Conservation (phyloP, 1,139 yeast genomes). For the Nakaseomyces kungkrabaensis region DNA sequence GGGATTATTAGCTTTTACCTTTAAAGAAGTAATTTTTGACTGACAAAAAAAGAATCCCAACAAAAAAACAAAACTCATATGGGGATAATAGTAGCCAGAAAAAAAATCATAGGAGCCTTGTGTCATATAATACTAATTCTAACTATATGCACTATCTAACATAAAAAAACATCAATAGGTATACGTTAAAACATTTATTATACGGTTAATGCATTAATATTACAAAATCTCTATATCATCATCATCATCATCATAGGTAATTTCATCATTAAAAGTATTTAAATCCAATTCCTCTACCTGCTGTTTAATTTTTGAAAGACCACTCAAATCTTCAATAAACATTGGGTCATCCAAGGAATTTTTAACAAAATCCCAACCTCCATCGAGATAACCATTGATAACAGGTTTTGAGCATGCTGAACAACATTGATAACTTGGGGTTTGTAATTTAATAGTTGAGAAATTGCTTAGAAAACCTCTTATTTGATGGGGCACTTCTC, state of each 20-base stretch:
- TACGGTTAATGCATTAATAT: not conserved
- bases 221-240: constrained; percentile 9
- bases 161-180: not conserved
- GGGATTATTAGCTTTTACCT: too few species aligned
- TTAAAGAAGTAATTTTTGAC: too few species aligned
- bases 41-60: too few species aligned
- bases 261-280: constrained; percentile 38
- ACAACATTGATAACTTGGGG: constrained; percentile 68
- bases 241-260: constrained; percentile 28
- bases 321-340: constrained; percentile 68
- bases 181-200: not conserved
- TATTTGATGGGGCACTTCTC: constrained; percentile 78
- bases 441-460: constrained; percentile 50
- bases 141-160: too few species aligned
- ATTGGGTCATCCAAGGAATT: constrained; percentile 54
- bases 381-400: constrained; percentile 37
- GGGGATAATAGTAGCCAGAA: too few species aligned
- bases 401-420: constrained; percentile 73
- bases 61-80: too few species aligned
- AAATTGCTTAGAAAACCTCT: constrained; percentile 72
- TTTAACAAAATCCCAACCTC: constrained; percentile 76
- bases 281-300: constrained; percentile 57
- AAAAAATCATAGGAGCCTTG: too few species aligned
- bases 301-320: constrained; percentile 60
- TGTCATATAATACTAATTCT: too few species aligned